Evolutionary conservation across 1,139 yeast species (phyloP), one percentile per base, ranked within the genome.

Genomic region (Suhomyces maxii): DNA sequence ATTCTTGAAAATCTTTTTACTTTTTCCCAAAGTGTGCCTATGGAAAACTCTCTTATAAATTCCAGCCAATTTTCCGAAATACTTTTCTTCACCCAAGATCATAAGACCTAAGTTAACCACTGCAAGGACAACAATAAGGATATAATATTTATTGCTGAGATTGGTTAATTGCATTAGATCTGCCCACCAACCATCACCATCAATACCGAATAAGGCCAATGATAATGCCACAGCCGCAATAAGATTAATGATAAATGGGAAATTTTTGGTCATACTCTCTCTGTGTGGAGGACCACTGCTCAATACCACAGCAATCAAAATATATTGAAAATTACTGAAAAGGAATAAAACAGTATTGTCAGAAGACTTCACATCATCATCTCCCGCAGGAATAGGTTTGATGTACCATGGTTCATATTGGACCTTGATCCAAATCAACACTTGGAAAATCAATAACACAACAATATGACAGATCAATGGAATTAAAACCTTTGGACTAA

Each of bases 221-320:
- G 91, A 84, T 8, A 82, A 53, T 1, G 71, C 39, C 0, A 78
- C 53, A 0, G 95, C 78, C 0, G 69, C 53, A 0, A 72, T 55
- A 43, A 89, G 73, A 42, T 91, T 89, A 2, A 73, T 42, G 46
- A 93, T 71, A 59, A 89, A 91, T 8, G 96, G 95, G 8, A 56
- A 45, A 63, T 93, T 93, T 53, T 81, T 75, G 34, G 69, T 64
- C 58, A 87, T 79, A 1, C 95, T 84, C 59, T 88, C 86, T 49
- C 99, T 77, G 64, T 89, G 95, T n/a, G 99, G 99, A 10, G 95
- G 95, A 0, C 99, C 99, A 28, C 83, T 88, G 30, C 96, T 87
- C 50, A 93, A 71, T 18, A 90, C 82, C 32, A 89, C 71, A 0
- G 98, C 97, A 47, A 85, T 79, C 48, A 89, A 70, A 44, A 95